Evolutionary conservation across 176 grass and related monocot species (phyloP).

Genomic region (Zea mays): Zm-B73-REFERENCE-NAM-5.0 NC_050099.1:6008001-6008500

Average conservation of each 20-base stretch:
- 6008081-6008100: neutral
- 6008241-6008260: constrained; percentile 56
- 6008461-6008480: constrained; percentile 56
- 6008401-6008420: too few relatives aligned
- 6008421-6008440: constrained; percentile 45
- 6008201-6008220: constrained; percentile 1
- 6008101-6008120: neutral
- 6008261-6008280: constrained; percentile 61
- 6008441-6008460: constrained; percentile 62
- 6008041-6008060: neutral
- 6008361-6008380: neutral
- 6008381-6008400: too few relatives aligned
- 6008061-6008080: neutral
- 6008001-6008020: neutral
- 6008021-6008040: neutral
- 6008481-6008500: constrained; percentile 74
- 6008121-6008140: too few relatives aligned
- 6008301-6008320: constrained; percentile 69
- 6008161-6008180: constrained; percentile 12
- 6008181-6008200: neutral
- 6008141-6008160: constrained; percentile 9
- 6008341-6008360: constrained; percentile 65
- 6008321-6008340: constrained; percentile 80
- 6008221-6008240: constrained; percentile 65
- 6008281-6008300: constrained; percentile 81